phyloP scores from a whole-genome alignment of 306 rosid species.

The Vigna radiata region DNA sequence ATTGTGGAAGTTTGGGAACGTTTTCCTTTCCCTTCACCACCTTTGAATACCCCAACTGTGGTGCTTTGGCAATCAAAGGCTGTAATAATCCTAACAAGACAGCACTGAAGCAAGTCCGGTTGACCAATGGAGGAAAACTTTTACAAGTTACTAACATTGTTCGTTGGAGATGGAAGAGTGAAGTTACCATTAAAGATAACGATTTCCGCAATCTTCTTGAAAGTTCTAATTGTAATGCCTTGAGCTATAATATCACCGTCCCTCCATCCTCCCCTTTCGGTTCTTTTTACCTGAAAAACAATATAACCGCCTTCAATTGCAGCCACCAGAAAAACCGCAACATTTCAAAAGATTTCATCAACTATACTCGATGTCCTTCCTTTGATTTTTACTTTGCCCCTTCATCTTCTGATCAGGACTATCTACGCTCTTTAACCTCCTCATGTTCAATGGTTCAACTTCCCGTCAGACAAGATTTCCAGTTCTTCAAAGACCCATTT shows the following conservation, averaged over 20 bases:
- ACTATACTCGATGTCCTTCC: neutral
- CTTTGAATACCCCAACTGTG: constrained; percentile 14
- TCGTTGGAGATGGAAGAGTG: neutral
- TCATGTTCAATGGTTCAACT: constrained; percentile 42
- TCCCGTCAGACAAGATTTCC: neutral
- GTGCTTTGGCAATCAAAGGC: constrained; percentile 28
- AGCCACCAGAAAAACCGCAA: neutral
- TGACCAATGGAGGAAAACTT: constrained; percentile 8
- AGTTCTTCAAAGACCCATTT: neutral
- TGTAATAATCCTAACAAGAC: constrained; percentile 18
- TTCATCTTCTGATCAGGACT: neutral
- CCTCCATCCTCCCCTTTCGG: constrained; percentile 38
- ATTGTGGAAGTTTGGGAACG: constrained; percentile 39
- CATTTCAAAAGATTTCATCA: neutral
- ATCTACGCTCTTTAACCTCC: neutral
- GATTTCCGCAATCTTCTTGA: neutral
- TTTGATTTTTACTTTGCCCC: constrained; percentile 21
- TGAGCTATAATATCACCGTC: constrained; percentile 1
- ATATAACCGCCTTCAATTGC: constrained; percentile 40
- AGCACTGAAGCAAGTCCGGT: neutral
- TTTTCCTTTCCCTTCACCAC: constrained; percentile 36
- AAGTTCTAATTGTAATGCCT: constrained; percentile 9
- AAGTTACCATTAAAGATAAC: neutral
- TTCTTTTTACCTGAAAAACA: neutral
- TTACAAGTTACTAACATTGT: neutral